phyloP scores from a whole-genome alignment of 352 stramenopile genomes.

The Phytophthora hybrid region DNA sequence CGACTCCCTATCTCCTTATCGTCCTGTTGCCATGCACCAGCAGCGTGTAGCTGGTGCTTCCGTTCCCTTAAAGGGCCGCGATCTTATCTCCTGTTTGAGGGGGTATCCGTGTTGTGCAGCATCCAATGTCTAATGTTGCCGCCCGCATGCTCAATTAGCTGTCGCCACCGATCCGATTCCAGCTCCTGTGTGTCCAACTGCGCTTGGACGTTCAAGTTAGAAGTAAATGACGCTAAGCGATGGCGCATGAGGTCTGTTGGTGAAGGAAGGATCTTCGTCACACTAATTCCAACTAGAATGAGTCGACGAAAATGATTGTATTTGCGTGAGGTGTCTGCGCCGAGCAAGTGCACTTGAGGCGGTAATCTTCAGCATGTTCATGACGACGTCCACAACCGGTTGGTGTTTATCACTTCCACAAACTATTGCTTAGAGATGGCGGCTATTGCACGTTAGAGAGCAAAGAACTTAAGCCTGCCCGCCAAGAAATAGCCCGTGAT shows the following conservation, averaged over 20 bases:
- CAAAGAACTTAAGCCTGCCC: slow-evolving; percentile 70
- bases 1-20: too few species aligned
- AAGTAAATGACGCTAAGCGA: neutral
- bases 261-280: slow-evolving; percentile 17
- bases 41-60: too few species aligned
- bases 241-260: slow-evolving; percentile 10
- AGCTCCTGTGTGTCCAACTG: too few species aligned
- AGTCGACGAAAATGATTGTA: slow-evolving; percentile 44
- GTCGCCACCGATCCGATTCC: too few species aligned
- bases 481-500: slow-evolving; percentile 70
- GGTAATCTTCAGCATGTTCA: slow-evolving; percentile 82
- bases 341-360: slow-evolving; percentile 69
- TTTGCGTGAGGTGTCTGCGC: slow-evolving; percentile 85
- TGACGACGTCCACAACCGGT: slow-evolving; percentile 54
- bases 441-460: slow-evolving; percentile 38
- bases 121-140: too few species aligned
- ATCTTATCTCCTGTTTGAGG: too few species aligned
- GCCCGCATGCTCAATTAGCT: too few species aligned
- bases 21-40: too few species aligned
- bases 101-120: too few species aligned
- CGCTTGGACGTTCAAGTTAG: too few species aligned
- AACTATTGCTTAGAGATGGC: neutral
- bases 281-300: slow-evolving; percentile 17
- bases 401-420: neutral
- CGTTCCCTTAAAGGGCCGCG: too few species aligned